A percentile compares a stretch with the other conserved stretches of the same genome.
Conservation (phyloP, 192 early-diverging fungal species). For the Cetraspora pellucida region DNA sequence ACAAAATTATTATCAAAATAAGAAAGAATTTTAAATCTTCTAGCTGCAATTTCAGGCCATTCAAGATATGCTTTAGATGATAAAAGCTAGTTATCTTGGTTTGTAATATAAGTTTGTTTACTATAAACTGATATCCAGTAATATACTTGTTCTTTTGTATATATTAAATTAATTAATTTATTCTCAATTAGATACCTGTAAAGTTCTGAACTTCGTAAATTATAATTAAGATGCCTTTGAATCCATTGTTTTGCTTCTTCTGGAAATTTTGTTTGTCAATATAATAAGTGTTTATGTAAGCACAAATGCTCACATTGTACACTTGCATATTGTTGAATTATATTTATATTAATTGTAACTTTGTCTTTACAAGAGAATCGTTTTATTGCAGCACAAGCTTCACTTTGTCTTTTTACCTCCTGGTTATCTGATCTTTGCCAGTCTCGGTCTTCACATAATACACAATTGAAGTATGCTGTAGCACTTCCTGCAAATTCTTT, state of each 20-base stretch:
- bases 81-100: conserved; percentile 1
- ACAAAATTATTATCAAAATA: conserved; percentile 1
- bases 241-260: no score
- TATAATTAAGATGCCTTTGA: no score
- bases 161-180: no score
- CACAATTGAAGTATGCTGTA: not conserved
- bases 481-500: not conserved
- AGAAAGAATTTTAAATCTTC: not conserved
- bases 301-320: no score
- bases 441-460: not conserved
- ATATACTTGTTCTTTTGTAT: conserved; percentile 9
- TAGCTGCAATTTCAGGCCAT: not conserved
- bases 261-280: no score
- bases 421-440: not conserved
- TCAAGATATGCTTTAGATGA: conserved; percentile 13
- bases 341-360: conserved; percentile 9
- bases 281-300: no score
- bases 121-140: not conserved
- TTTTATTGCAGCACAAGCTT: not conserved
- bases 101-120: conserved; percentile 13
- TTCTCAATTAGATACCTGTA: no score
- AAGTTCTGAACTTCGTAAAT: no score
- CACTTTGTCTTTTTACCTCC: not conserved
- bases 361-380: not conserved
- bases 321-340: not conserved